Evolutionary conservation across 2,329 filamentous ascomycete genomes (phyloP).

Genomic region (Diaporthe citrichinensis): DNA sequence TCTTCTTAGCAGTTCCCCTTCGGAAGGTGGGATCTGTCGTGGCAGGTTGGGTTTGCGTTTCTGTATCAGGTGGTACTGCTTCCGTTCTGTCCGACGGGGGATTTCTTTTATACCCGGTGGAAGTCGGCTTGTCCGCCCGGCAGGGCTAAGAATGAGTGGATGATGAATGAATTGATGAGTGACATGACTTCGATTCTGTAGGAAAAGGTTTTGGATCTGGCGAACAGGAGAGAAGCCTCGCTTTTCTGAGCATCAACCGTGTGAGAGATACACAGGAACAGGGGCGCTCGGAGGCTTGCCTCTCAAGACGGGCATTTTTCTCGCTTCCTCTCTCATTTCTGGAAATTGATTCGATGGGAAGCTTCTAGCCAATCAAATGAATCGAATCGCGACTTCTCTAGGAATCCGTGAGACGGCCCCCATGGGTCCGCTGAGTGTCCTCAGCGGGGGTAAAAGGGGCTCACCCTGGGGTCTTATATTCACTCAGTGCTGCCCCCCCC

Average conservation of each 20-base stretch:
- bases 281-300: neutral
- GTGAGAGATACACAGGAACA: neutral
- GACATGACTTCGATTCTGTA: neutral
- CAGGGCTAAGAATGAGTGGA: neutral
- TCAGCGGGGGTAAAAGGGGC: neutral
- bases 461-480: neutral
- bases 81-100: conserved; percentile 2
- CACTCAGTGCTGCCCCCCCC: too few relatives aligned
- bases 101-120: neutral
- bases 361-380: conserved; percentile 16
- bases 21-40: neutral
- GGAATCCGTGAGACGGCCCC: conserved; percentile 17
- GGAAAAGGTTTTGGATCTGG: neutral
- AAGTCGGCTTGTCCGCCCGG: neutral
- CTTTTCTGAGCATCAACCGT: neutral
- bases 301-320: neutral
- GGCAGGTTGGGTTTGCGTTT: neutral
- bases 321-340: neutral
- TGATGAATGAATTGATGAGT: conserved; percentile 11
- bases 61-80: conserved; percentile 20
- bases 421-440: neutral
- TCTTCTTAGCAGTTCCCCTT: neutral
- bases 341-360: neutral
- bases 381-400: neutral
- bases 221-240: neutral